These are phyloP conservation scores for Xylariaceae sp. DNA, from an alignment of 2,329 filamentous ascomycete genomes.

Conservation along the genomic window DNA sequence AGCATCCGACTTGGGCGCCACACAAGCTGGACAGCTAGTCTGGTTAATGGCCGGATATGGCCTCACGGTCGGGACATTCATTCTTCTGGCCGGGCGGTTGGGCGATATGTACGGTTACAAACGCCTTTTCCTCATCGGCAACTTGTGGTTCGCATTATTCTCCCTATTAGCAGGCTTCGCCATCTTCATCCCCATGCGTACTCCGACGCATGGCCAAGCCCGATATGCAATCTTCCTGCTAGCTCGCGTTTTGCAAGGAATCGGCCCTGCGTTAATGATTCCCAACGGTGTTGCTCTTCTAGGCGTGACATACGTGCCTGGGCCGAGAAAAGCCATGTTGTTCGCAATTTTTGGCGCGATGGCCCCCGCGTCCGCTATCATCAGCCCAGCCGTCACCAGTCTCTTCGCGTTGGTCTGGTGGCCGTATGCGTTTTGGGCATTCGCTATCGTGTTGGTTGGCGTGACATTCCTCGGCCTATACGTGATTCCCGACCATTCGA, in stretches of 20 bases:
- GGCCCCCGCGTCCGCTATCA: slow-evolving; percentile 32
- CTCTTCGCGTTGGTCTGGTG: slow-evolving; percentile 30
- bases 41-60: slow-evolving; percentile 48
- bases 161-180: slow-evolving; percentile 43
- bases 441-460: slow-evolving; percentile 27
- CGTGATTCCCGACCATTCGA: slow-evolving; percentile 24
- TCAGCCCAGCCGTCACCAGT: slow-evolving; percentile 30
- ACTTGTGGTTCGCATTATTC: slow-evolving; percentile 46
- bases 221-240: slow-evolving; percentile 37
- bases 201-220: slow-evolving; percentile 1
- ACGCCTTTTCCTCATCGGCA: slow-evolving; percentile 45
- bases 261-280: slow-evolving; percentile 49
- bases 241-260: slow-evolving; percentile 44
- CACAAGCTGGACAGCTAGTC: slow-evolving; percentile 39
- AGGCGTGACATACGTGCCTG: slow-evolving; percentile 43
- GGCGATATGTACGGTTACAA: slow-evolving; percentile 50
- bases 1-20: slow-evolving; percentile 38
- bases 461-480: slow-evolving; percentile 26
- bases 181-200: slow-evolving; percentile 32
- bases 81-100: slow-evolving; percentile 45
- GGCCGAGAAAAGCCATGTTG: slow-evolving; percentile 33
- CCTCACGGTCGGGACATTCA: slow-evolving; percentile 48
- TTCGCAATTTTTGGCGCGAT: slow-evolving; percentile 35
- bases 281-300: slow-evolving; percentile 53
- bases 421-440: slow-evolving; percentile 32